Evolutionary conservation across 805 yeast genomes (phyloP).

Genomic region (Lachancea nothofagi): DNA sequence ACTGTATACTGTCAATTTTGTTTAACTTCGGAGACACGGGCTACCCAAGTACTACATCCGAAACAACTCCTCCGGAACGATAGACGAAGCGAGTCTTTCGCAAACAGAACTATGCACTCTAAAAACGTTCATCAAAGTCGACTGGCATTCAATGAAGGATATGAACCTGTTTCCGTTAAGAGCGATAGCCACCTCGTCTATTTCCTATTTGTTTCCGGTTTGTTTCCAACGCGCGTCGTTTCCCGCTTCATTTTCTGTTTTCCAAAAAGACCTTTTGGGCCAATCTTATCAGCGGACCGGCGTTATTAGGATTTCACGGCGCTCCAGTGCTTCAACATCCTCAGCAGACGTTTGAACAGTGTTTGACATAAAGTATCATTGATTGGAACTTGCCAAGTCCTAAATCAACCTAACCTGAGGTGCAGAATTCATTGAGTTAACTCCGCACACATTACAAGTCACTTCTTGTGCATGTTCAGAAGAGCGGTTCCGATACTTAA

Average conservation of each 20-base stretch:
- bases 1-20: too few relatives aligned
- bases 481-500: background rate
- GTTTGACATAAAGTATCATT: background rate
- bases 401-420: background rate
- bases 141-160: too few relatives aligned
- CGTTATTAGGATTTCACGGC: slow-evolving; percentile 1
- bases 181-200: too few relatives aligned
- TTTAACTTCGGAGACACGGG: too few relatives aligned
- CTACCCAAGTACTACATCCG: too few relatives aligned
- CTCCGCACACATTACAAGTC: slow-evolving; percentile 5
- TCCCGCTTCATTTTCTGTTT: slow-evolving; percentile 3
- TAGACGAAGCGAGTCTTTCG: too few relatives aligned
- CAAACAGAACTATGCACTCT: too few relatives aligned
- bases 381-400: background rate
- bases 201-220: slow-evolving; percentile 3
- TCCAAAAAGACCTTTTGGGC: background rate
- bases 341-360: background rate
- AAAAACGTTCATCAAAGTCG: too few relatives aligned
- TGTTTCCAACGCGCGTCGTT: slow-evolving; percentile 4
- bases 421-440: slow-evolving; percentile 4
- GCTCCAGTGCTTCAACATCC: background rate
- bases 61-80: too few relatives aligned
- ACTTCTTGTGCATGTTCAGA: slow-evolving; percentile 1
- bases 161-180: too few relatives aligned
- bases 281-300: slow-evolving; percentile 2